Evolutionary conservation across 495 filamentous ascomycete genomes (phyloP).

Genomic region (Aspergillus diversus): DNA sequence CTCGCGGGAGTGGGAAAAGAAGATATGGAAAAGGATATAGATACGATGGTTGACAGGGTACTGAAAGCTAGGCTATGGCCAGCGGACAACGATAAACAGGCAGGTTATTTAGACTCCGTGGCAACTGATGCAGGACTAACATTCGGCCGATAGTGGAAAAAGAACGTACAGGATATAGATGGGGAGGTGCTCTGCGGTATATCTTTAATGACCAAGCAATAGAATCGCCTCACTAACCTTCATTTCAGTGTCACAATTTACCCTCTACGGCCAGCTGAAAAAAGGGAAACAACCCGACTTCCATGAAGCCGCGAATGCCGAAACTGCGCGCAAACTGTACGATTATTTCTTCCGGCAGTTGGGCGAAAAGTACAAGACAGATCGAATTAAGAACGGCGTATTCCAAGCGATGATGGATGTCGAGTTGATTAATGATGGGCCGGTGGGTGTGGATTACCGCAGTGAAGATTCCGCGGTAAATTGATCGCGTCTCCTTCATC

Average conservation of each 20-base stretch:
- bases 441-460: constrained; percentile 75
- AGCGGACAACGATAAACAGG: constrained; percentile 54
- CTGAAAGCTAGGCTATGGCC: constrained; percentile 91
- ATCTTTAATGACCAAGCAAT: not conserved
- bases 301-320: constrained; percentile 78
- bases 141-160: constrained; percentile 72
- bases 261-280: constrained; percentile 85
- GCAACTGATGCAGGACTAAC: not conserved
- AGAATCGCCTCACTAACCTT: not conserved
- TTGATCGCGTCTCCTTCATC: constrained; percentile 38
- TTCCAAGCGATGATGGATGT: constrained; percentile 99
- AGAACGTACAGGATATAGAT: constrained; percentile 79
- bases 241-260: constrained; percentile 92
- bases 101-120: constrained; percentile 17
- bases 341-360: constrained; percentile 79
- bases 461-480: constrained; percentile 68
- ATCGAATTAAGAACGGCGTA: constrained; percentile 88
- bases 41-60: constrained; percentile 80
- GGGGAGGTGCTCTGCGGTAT: constrained; percentile 91
- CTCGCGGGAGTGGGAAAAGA: constrained; percentile 89
- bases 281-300: constrained; percentile 97
- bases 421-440: constrained; percentile 89
- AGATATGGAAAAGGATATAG: constrained; percentile 87
- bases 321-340: constrained; percentile 80
- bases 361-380: constrained; percentile 68